phyloP scores from a whole-genome alignment of 768 basidiomycete genomes.

The Coprinopsis sp. region DNA sequence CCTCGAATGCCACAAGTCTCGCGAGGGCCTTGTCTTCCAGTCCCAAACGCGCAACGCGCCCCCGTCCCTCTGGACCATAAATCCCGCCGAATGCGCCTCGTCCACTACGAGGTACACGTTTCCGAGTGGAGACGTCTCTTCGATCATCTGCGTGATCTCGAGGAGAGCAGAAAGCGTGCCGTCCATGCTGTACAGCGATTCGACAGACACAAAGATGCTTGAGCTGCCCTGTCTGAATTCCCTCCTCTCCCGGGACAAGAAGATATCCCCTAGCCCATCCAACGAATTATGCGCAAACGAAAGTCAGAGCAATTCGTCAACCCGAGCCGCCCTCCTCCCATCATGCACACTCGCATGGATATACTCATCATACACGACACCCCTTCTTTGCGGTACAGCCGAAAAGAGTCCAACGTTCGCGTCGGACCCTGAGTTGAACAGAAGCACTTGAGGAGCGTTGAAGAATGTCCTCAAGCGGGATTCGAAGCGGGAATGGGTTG shows the following conservation, averaged over 20 bases:
- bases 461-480: too few species aligned
- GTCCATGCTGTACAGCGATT: constrained; percentile 96
- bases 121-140: constrained; percentile 53
- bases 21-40: constrained; percentile 69
- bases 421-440: too few species aligned
- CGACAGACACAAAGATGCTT: constrained; percentile 77
- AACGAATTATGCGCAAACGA: constrained; percentile 75
- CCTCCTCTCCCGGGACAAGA: constrained; percentile 38
- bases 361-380: too few species aligned
- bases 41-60: constrained; percentile 53
- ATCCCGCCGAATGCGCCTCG: constrained; percentile 90
- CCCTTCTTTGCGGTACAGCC: too few species aligned
- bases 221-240: constrained; percentile 32
- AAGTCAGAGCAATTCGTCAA: constrained; percentile 28
- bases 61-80: constrained; percentile 80
- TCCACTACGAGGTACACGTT: constrained; percentile 81
- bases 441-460: too few species aligned
- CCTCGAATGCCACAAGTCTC: constrained; percentile 89
- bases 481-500: too few species aligned
- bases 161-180: constrained; percentile 80
- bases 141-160: constrained; percentile 59
- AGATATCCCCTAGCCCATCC: constrained; percentile 36
- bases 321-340: too few species aligned
- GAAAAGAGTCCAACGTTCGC: too few species aligned
- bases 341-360: too few species aligned